Base-by-base conservation (phyloP, 139 green algal genomes). In the Chlamydomonas sp. region DNA sequence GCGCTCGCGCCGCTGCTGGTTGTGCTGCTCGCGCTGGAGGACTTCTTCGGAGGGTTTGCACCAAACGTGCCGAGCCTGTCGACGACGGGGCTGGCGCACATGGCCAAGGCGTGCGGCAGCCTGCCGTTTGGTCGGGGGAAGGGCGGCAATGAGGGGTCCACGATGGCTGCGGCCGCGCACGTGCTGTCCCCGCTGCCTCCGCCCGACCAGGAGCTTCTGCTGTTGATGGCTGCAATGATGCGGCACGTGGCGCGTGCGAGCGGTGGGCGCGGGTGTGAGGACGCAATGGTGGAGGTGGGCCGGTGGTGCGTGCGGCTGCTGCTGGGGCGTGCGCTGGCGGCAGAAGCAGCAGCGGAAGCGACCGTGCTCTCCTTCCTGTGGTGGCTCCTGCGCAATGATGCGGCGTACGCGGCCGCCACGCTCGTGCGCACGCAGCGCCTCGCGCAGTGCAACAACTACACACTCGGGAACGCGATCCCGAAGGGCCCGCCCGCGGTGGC, bases 151-250 rank as follows among this genome's bases (percentile, higher is more conserved):
- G 26, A 13, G 58, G 3, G 31, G 26, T 10, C 36, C 22, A 30
- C 1, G 8, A 26, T 47, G 20, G 29, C 49, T 43, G 43, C 24
- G 37, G 36, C 24, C 2, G 4, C 54, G 13, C 34, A 74, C 24
- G 34, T 69, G 24, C 36, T 79, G 39, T 58, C 62, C 58, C 48
- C 73, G 2, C 35, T 85, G 38, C n/a, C 57, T n/a, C 57, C 74
- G 3, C 47, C 47, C 13, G 80, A 85, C 69, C 64, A 72, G 30
- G 80, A 85, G 58, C 58, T 85, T 59, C 69, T 81, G 36, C 71
- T 83, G 64, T 49, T 79, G 33, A 73, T 82, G 35, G 33, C 73
- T 1, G 71, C 76, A 2, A 48, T 81, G 63, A 35, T 83, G 73
- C 48, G 80, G 47, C 59, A 78, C 30, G 49, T 58, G 10, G 73